phyloP scores from a whole-genome alignment of 1,284 basidiomycete genomes.

The Pseudozyma sp. region DNA sequence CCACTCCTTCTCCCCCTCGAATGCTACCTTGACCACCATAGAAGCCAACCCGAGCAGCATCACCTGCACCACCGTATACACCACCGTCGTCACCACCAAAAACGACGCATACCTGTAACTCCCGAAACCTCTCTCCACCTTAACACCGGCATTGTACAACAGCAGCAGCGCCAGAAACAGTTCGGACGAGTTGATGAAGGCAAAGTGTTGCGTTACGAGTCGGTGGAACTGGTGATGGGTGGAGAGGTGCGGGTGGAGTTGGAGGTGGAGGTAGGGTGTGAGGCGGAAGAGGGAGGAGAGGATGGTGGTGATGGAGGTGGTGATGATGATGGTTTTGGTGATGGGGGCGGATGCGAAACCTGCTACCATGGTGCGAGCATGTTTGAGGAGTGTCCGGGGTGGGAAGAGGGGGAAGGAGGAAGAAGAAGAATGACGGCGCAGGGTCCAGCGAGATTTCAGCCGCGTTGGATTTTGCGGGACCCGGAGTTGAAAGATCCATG shows the following conservation, averaged over 20 bases:
- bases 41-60: slow-evolving; percentile 9
- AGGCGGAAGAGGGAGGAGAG: slow-evolving; percentile 65
- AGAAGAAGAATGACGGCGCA: slow-evolving; percentile 1
- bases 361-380: slow-evolving; percentile 26
- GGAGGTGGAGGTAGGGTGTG: slow-evolving; percentile 42
- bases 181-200: slow-evolving; percentile 85
- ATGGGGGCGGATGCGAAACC: slow-evolving; percentile 49
- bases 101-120: slow-evolving; percentile 80
- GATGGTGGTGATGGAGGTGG: slow-evolving; percentile 22
- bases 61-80: slow-evolving; percentile 20
- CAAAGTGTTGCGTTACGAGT: slow-evolving; percentile 79
- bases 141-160: slow-evolving; percentile 79
- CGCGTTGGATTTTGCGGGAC: neutral
- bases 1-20: neutral
- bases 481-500: neutral
- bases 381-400: neutral
- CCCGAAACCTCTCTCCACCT: slow-evolving; percentile 86
- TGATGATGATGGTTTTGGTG: slow-evolving; percentile 44
- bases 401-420: neutral
- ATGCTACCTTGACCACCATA: neutral
- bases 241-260: slow-evolving; percentile 73
- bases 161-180: slow-evolving; percentile 81
- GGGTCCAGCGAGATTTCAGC: slow-evolving; percentile 11
- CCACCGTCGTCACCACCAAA: slow-evolving; percentile 13
- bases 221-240: slow-evolving; percentile 80